phyloP scores from a whole-genome alignment of 2,329 filamentous ascomycete species.

The Talaromyces atroroseus region DNA sequence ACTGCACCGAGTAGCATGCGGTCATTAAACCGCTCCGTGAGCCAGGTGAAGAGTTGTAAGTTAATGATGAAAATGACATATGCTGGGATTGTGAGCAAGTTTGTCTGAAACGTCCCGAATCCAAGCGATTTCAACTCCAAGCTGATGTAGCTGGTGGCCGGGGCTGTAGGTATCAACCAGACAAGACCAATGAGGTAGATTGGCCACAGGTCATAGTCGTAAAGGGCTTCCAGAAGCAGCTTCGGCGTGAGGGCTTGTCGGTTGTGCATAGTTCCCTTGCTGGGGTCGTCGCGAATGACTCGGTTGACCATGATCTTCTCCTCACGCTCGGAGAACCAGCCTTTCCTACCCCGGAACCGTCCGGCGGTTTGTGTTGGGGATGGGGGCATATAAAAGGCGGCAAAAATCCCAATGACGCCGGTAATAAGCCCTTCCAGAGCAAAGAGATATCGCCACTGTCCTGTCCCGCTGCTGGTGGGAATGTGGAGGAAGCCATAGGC shows the following conservation, averaged over 20 bases:
- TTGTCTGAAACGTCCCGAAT: constrained; percentile 56
- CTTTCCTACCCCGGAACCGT: constrained; percentile 54
- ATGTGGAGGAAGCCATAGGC: constrained; percentile 42
- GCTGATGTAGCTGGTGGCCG: constrained; percentile 34
- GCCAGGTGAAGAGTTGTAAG: constrained; percentile 50
- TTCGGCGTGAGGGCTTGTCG: constrained; percentile 46
- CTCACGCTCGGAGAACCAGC: constrained; percentile 63
- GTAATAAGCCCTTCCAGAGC: constrained; percentile 45
- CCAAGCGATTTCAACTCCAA: constrained; percentile 47
- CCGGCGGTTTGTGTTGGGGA: constrained; percentile 62
- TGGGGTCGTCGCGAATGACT: constrained; percentile 51
- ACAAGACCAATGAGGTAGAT: constrained; percentile 47
- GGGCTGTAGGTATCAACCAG: constrained; percentile 38
- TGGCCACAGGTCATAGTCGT: constrained; percentile 55
- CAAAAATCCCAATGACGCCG: constrained; percentile 50
- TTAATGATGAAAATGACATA: constrained; percentile 54
- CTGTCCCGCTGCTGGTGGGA: constrained; percentile 27
- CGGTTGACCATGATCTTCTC: constrained; percentile 66
- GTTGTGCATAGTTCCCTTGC: constrained; percentile 59
- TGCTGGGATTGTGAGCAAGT: constrained; percentile 58
- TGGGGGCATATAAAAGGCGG: constrained; percentile 56
- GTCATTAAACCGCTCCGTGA: constrained; percentile 53
- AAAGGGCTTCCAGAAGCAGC: constrained; percentile 47
- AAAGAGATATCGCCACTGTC: constrained; percentile 43
- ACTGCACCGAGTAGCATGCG: constrained; percentile 50